Evolutionary conservation across 768 basidiomycete genomes (phyloP).

Genomic region (Mrakia blollopis): DNA sequence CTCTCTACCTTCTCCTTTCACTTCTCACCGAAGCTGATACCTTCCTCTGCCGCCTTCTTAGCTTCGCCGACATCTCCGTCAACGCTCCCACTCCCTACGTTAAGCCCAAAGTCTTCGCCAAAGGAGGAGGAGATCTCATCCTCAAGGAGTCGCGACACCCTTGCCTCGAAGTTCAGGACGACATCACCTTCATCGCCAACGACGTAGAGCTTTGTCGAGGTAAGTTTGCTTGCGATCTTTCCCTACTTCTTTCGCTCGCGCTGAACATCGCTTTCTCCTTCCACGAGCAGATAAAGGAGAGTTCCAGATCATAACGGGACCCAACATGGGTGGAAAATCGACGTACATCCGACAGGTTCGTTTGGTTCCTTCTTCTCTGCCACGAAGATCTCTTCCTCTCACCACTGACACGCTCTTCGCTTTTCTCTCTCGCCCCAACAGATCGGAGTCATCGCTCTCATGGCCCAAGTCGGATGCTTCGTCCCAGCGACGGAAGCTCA

Average conservation of each 20-base stretch:
- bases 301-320: conserved; percentile 95
- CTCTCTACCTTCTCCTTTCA: too few species aligned
- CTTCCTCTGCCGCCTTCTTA: conserved; percentile 39
- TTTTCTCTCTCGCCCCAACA: conserved; percentile 41
- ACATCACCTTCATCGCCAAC: conserved; percentile 89
- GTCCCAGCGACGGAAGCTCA: conserved; percentile 85
- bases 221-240: conserved; percentile 45
- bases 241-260: too few species aligned
- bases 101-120: conserved; percentile 72
- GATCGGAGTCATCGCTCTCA: conserved; percentile 91
- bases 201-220: conserved; percentile 92
- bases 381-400: neutral
- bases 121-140: conserved; percentile 72
- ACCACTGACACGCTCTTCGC: conserved; percentile 16
- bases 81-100: conserved; percentile 83
- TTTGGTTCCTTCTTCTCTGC: neutral
- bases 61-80: conserved; percentile 85
- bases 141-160: conserved; percentile 88
- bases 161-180: conserved; percentile 93
- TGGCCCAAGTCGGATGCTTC: conserved; percentile 93
- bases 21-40: too few species aligned
- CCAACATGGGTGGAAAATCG: conserved; percentile 98
- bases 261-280: too few species aligned
- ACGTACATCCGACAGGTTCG: conserved; percentile 86
- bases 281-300: conserved; percentile 65